Conservation (phyloP, 371 early-diverging fungal species). For the Gilbertella persicaria region DNA sequence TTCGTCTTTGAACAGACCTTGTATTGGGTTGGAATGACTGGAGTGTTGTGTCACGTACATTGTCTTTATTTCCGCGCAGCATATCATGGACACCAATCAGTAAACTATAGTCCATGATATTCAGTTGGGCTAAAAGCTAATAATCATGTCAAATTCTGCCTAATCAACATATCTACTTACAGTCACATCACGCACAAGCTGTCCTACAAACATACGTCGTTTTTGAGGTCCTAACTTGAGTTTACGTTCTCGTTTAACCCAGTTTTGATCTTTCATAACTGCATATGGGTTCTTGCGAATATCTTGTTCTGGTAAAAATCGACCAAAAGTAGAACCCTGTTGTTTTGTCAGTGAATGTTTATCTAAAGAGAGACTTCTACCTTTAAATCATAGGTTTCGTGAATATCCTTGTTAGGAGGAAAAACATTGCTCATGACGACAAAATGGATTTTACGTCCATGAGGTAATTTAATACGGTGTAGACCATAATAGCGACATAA, state of each 20-base stretch:
- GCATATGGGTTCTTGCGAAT: constrained; percentile 72
- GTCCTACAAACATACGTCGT: constrained; percentile 69
- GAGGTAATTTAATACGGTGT: constrained; percentile 94
- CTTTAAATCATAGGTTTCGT: constrained; percentile 92
- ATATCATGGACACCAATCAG: constrained; percentile 91
- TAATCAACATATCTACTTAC: constrained; percentile 16
- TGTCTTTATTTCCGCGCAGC: constrained; percentile 78
- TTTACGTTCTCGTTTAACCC: constrained; percentile 69
- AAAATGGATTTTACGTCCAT: constrained; percentile 92
- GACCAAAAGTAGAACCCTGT: constrained; percentile 38
- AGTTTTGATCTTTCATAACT: constrained; percentile 94
- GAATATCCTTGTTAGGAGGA: constrained; percentile 93
- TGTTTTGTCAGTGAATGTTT: too few relatives aligned
- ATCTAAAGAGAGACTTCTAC: too few relatives aligned
- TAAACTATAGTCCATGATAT: constrained; percentile 98
- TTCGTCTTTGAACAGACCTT: constrained; percentile 3
- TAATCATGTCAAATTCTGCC: neutral
- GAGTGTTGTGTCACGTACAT: constrained; percentile 68
- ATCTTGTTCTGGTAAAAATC: constrained; percentile 64
- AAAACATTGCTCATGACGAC: constrained; percentile 98
- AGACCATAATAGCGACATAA: constrained; percentile 93
- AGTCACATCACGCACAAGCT: constrained; percentile 81
- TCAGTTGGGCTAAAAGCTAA: constrained; percentile 67
- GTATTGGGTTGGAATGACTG: constrained; percentile 28
- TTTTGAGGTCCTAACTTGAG: constrained; percentile 84